phyloP scores from a whole-genome alignment of 148 eudicot species.

The Nyssa sinensis region DNA sequence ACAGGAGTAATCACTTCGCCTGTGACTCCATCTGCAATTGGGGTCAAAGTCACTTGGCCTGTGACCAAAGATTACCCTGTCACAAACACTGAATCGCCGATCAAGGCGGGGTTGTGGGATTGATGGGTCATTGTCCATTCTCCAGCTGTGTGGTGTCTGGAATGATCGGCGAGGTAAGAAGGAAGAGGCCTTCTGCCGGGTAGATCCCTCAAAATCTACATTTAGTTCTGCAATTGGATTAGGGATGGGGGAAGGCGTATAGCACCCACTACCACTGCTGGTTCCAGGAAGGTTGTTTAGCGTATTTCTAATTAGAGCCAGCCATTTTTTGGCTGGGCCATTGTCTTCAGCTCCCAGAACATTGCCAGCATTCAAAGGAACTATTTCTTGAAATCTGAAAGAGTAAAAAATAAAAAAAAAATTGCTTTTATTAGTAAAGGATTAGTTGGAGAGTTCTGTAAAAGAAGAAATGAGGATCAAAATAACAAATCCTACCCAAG shows the following conservation, averaged over 20 bases:
- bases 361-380: conserved; percentile 90
- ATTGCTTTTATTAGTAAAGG: neutral
- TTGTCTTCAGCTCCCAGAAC: conserved; percentile 89
- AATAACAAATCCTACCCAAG: conserved; percentile 62
- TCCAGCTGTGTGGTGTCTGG: conserved; percentile 68
- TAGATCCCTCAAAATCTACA: conserved; percentile 89
- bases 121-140: conserved; percentile 59
- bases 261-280: conserved; percentile 57
- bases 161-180: conserved; percentile 77
- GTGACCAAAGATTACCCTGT: conserved; percentile 72
- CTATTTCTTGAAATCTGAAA: conserved; percentile 88
- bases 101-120: conserved; percentile 76
- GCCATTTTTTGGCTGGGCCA: conserved; percentile 95
- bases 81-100: conserved; percentile 88
- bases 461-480: neutral
- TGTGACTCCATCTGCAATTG: conserved; percentile 25
- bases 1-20: conserved; percentile 46
- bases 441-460: neutral
- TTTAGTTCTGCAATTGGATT: conserved; percentile 75
- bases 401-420: conserved; percentile 17
- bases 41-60: conserved; percentile 63
- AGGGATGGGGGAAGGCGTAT: conserved; percentile 92
- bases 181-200: conserved; percentile 50
- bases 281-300: conserved; percentile 86
- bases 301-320: conserved; percentile 60